Conservation (phyloP, 2,329 filamentous ascomycete genomes). For the Amauroascus niger region DNA sequence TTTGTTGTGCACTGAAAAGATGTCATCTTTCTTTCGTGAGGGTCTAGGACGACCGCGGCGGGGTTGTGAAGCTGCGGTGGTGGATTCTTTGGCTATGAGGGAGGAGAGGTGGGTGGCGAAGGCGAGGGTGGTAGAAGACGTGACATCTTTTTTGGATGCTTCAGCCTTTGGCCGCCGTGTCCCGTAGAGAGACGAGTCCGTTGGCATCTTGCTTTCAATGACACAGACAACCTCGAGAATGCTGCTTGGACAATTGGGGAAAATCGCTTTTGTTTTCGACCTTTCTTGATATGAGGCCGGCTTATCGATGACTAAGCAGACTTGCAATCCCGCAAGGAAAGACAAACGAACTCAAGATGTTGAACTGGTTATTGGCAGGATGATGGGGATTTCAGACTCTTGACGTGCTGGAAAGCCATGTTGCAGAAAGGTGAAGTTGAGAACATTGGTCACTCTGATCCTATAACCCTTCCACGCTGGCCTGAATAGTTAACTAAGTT, state of each 20-base stretch:
- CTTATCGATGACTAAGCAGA: neutral
- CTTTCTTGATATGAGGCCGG: no score
- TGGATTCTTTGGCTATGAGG: conserved; percentile 53
- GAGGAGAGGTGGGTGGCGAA: conserved; percentile 83
- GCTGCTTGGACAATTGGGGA: neutral
- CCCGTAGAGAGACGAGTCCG: conserved; percentile 55
- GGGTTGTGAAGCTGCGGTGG: conserved; percentile 28
- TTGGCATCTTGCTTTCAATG: conserved; percentile 1
- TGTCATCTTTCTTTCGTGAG: conserved; percentile 53
- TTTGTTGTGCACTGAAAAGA: conserved; percentile 59
- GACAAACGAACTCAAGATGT: no score
- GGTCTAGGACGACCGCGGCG: conserved; percentile 34
- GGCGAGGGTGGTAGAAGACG: conserved; percentile 62
- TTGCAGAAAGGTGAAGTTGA: no score
- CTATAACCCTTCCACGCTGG: no score
- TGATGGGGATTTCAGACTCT: no score
- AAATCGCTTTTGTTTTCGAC: neutral
- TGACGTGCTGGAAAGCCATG: no score
- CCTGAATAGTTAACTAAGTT: no score
- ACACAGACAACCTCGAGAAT: neutral
- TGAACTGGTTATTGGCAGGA: no score
- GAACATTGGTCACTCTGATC: no score
- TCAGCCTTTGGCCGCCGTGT: conserved; percentile 57
- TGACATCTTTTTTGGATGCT: conserved; percentile 52
- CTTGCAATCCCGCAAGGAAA: neutral